A percentile compares a stretch with the other conserved stretches of the same genome.
These are phyloP conservation scores for Cladosporium sp. DNA, from an alignment of 2,329 filamentous ascomycete genomes.

Conservation along the genomic window DNA sequence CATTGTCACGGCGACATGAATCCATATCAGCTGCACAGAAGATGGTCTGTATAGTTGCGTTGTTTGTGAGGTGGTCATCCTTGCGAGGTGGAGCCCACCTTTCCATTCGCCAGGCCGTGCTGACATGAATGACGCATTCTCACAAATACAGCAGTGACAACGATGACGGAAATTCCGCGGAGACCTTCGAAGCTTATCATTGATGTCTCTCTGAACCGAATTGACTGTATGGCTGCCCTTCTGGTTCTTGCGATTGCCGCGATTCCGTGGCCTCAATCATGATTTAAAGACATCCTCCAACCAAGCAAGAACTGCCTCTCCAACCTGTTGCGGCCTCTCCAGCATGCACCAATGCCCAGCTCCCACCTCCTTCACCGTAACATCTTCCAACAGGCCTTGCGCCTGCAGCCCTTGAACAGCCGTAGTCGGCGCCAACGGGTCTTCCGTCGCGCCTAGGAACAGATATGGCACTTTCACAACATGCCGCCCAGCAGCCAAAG, in stretches of 20 bases:
- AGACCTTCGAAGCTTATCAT: not conserved
- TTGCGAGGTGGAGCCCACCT: too few species aligned
- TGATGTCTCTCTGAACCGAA: not conserved
- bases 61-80: too few species aligned
- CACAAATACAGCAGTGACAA: too few species aligned
- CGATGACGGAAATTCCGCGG: not conserved
- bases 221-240: not conserved
- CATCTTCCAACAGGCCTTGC: conserved; percentile 25
- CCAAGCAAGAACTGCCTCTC: conserved; percentile 18
- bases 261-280: not conserved
- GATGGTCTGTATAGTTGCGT: too few species aligned
- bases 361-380: conserved; percentile 34
- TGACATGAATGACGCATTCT: too few species aligned
- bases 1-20: too few species aligned
- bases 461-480: conserved; percentile 33
- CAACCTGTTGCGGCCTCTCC: conserved; percentile 35
- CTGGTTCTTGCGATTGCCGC: not conserved
- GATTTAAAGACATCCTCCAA: not conserved
- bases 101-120: too few species aligned
- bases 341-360: conserved; percentile 38
- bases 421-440: conserved; percentile 24
- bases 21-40: too few species aligned
- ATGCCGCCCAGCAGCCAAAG: conserved; percentile 24
- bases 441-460: conserved; percentile 36
- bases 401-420: conserved; percentile 21